Evolutionary conservation across 2,329 filamentous ascomycete species (phyloP), one percentile per base, ranked within the genome.

Genomic region (Monosporascus ibericus): DNA sequence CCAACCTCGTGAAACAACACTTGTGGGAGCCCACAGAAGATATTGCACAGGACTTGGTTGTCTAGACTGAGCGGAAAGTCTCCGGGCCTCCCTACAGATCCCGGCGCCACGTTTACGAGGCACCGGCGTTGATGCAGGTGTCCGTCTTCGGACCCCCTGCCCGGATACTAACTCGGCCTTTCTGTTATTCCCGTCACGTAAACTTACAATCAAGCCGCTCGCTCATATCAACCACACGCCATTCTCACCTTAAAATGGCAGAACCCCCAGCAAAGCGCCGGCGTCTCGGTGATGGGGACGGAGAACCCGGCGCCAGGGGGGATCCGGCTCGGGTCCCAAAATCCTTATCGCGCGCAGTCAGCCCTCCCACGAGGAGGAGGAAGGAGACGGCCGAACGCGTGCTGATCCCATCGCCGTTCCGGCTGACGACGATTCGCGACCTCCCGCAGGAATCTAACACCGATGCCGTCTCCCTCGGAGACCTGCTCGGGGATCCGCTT

Each of bases 401-500:
- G 30, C 27, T 64, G 1, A 61, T 82, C 24, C 65, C 70, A 2
- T 92, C 88, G 1, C 89, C 89, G 0, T 81, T 92, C 58, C 82
- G 84, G 52, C 79, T 94, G 15, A 92, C 87, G 0, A 78, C 76
- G 54, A 85, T 94, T 50, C 75, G 73, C 27, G 86, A 88, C 60
- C 72, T 92, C 0, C 74, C 82, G 2, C 67, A 73, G 2, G 66
- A 71, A 1, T 69, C 71, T 55, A 94, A 95, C 70, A 70, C 74
- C 24, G 87, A 87, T 65, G 76, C 88, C 0, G 69, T 92, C 36
- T 77, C 75, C 1, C 72, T 94, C 9, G 70, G 72, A 5, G 86
- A 90, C 53, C 76, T 95, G 6, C 75, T 95, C 1, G 82, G 87
- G 0, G 84, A 91, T 64, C 87, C 88, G 0, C 74, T 90, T 56